Conservation (phyloP, 2,329 filamentous ascomycete species). For the Cadophora gregata region DNA sequence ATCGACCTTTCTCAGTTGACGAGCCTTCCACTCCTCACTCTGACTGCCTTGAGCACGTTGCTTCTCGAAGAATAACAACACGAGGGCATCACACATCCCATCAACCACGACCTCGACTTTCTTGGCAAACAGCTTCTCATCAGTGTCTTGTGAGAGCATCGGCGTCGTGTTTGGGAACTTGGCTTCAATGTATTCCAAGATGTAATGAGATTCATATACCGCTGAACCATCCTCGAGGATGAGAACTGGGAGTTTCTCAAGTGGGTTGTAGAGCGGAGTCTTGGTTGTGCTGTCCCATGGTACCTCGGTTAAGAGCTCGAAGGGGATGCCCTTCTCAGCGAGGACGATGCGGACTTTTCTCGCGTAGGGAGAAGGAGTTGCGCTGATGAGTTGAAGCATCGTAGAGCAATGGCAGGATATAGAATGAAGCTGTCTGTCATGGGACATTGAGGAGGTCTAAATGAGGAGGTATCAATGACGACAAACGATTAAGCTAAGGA, state of each 20-base stretch:
- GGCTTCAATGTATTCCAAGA: constrained; percentile 25
- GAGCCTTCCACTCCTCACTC: constrained; percentile 25
- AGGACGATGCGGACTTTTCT: constrained; percentile 28
- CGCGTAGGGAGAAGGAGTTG: constrained; percentile 24
- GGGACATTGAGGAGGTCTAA: no score
- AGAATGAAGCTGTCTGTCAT: not conserved
- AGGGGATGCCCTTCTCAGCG: constrained; percentile 25
- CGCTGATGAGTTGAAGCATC: constrained; percentile 28
- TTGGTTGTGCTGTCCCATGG: constrained; percentile 23
- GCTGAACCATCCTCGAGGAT: constrained; percentile 26
- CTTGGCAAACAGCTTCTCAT: constrained; percentile 27
- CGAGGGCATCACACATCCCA: constrained; percentile 26
- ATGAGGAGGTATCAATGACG: not conserved
- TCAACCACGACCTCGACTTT: constrained; percentile 28
- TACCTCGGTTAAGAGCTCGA: constrained; percentile 24
- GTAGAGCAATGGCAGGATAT: not conserved
- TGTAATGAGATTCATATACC: constrained; percentile 25
- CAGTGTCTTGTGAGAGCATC: constrained; percentile 23
- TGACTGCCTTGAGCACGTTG: constrained; percentile 15
- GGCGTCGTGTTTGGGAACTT: constrained; percentile 18
- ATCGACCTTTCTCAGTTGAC: constrained; percentile 27
- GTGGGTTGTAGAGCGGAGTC: constrained; percentile 22
- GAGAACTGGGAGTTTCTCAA: constrained; percentile 26
- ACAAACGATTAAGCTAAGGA: constrained; percentile 1
- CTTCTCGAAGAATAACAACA: constrained; percentile 25